A percentile compares a stretch with the other conserved stretches of the same genome.
phyloP scores from a whole-genome alignment of 306 rosid species.

The Cercis canadensis region DNA sequence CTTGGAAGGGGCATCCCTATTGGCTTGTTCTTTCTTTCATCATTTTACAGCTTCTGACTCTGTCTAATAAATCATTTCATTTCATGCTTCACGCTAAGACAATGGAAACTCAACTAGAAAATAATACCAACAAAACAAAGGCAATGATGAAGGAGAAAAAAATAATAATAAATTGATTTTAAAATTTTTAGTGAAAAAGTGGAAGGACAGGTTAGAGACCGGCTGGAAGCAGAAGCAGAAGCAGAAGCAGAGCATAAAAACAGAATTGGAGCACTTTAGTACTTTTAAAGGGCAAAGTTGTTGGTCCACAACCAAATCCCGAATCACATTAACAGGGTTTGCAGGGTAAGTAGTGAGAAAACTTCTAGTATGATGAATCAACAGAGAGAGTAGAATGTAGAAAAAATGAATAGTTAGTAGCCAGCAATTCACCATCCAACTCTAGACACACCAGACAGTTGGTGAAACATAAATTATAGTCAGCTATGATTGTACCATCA shows the following conservation, averaged over 20 bases:
- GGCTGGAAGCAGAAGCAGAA: conserved; percentile 47
- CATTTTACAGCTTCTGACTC: conserved; percentile 41
- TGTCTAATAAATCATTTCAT: conserved; percentile 43
- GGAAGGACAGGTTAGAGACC: conserved; percentile 39
- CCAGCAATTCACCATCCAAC: conserved; percentile 30
- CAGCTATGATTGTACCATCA: conserved; percentile 44
- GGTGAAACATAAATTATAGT: conserved; percentile 44
- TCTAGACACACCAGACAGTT: conserved; percentile 34
- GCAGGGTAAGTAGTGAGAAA: conserved; percentile 26
- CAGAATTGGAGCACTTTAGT: conserved; percentile 44
- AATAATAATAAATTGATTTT: not conserved
- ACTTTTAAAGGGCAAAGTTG: conserved; percentile 44
- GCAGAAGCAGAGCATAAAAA: conserved; percentile 48
- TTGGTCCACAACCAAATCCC: conserved; percentile 56
- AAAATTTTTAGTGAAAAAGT: not conserved
- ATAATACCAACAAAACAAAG: conserved; percentile 25
- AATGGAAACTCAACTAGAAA: conserved; percentile 29
- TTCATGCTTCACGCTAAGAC: conserved; percentile 56
- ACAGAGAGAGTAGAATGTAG: not conserved
- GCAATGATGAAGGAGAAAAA: not conserved
- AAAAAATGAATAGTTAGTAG: conserved; percentile 14
- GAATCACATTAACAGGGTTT: conserved; percentile 6
- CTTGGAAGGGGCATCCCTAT: conserved; percentile 24
- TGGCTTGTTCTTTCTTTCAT: conserved; percentile 34
- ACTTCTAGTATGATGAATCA: conserved; percentile 26